Base-by-base conservation (phyloP, 164 flowering plant species). In the Santalum album region DNA sequence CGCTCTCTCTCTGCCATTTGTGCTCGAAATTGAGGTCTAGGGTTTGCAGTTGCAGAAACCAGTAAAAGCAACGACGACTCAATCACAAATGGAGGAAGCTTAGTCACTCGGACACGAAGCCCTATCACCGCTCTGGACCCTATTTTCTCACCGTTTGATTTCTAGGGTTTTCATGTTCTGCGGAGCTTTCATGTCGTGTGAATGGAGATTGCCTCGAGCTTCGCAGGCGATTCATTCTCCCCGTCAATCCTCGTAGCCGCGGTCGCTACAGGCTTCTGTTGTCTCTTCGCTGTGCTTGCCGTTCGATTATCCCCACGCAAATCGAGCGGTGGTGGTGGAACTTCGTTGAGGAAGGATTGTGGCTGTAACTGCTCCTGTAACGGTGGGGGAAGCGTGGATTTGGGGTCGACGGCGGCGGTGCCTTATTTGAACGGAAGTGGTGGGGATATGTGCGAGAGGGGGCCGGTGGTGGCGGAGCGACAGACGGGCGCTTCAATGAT, bases 401-500 rank as follows among this genome's bases (percentile, higher is more conserved):
- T 55, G 21, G 38, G 12, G 54, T 25, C 20, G 20, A 19, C 29
- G 23, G 26, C 24, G 25, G 17, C 29, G 23, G 26, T 20, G 25
- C 12, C 44, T 12, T 65, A 64, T 59, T 42, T 66, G 32, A 75
- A 75, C 64, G 78, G 81, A 7, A 56, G 55, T n/a, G 56, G 59
- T 1, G 64, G 55, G 14, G 66, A 55, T 26, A 58, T 63, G 70
- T 21, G 47, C 47, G 66, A 55, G 64, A 51, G 47, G 57, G 63
- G 38, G 45, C 55, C 52, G 44, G 68, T 36, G 36, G 66, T 55
- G 35, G 39, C 42, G 48, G 87, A 74, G 59, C 57, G 64, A 42
- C 72, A 61, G 67, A 67, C 77, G 1, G 96, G 90, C 6, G 82
- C 79, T 40, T 90, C 99, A 24, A 94, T 94, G 99, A 94, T 94